Evolutionary conservation across 1,284 basidiomycete species (phyloP).

Genomic region (Neonothopanus nambi): DNA sequence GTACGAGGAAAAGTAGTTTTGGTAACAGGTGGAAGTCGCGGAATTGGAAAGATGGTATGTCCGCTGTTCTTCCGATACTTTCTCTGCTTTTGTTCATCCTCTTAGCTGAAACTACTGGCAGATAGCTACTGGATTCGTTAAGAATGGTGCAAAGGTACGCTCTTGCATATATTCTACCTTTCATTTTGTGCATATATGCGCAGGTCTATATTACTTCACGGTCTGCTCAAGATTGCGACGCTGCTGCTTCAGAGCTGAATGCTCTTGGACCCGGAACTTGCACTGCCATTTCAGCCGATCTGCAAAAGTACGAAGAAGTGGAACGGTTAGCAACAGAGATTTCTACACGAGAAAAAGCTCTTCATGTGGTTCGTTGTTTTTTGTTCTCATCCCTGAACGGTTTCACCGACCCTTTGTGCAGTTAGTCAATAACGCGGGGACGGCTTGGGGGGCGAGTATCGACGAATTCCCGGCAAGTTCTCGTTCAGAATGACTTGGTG

Average conservation of each 20-base stretch:
- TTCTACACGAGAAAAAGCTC: slow-evolving; percentile 47
- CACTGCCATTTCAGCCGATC: slow-evolving; percentile 58
- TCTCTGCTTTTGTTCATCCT: too few relatives aligned
- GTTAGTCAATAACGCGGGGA: slow-evolving; percentile 71
- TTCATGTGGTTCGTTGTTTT: slow-evolving; percentile 41
- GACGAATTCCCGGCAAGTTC: slow-evolving; percentile 53
- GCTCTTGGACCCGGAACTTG: slow-evolving; percentile 57
- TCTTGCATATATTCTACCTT: background rate
- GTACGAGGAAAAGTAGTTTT: slow-evolving; percentile 65
- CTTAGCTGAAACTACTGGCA: slow-evolving; percentile 28
- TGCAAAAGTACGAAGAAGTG: slow-evolving; percentile 61
- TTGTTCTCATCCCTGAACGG: background rate
- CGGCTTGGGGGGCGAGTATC: slow-evolving; percentile 60
- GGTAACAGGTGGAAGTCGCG: slow-evolving; percentile 72
- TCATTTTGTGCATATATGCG: background rate
- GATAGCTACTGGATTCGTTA: slow-evolving; percentile 69
- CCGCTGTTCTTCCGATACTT: slow-evolving; percentile 4
- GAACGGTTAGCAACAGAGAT: slow-evolving; percentile 55
- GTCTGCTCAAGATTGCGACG: slow-evolving; percentile 54
- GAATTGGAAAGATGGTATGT: slow-evolving; percentile 69
- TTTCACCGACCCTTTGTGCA: background rate
- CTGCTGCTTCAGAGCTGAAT: slow-evolving; percentile 57
- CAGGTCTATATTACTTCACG: slow-evolving; percentile 74
- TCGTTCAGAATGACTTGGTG: background rate
- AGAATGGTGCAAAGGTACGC: slow-evolving; percentile 61